These are phyloP conservation scores for Nadsonia fulvescens DNA, from an alignment of 805 yeast species.

Conservation along the genomic window DNA sequence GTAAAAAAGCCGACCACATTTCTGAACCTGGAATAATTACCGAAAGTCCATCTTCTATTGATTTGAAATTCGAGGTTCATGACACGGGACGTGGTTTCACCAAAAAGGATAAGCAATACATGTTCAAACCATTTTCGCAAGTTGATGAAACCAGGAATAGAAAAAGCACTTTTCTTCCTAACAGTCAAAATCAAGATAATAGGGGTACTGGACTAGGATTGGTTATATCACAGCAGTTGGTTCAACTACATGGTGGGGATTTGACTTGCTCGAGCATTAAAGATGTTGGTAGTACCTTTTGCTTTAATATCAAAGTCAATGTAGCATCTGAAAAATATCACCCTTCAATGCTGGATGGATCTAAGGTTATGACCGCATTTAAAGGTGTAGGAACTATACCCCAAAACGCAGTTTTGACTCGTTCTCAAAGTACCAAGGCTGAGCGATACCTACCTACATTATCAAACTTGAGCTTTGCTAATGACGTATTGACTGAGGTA, in stretches of 20 bases:
- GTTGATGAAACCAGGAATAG: constrained; percentile 10
- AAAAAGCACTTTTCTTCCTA: no score
- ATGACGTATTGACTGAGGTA: no score
- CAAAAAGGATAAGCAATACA: constrained; percentile 14
- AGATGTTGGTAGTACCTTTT: constrained; percentile 16
- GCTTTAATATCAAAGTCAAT: constrained; percentile 14
- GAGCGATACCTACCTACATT: no score
- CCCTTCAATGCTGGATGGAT: no score
- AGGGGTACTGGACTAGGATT: constrained; percentile 21
- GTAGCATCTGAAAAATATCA: constrained; percentile 14
- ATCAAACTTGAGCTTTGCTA: no score
- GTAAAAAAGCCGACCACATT: no score
- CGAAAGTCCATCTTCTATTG: constrained; percentile 7
- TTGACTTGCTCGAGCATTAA: constrained; percentile 16
- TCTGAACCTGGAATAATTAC: constrained; percentile 4
- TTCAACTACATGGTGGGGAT: constrained; percentile 18
- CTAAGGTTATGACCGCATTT: no score
- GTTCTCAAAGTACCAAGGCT: no score
- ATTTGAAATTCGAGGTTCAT: constrained; percentile 16
- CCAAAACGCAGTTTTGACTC: no score
- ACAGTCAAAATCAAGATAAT: no score
- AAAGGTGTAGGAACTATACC: no score
- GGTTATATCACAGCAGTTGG: constrained; percentile 19
- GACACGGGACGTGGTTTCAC: constrained; percentile 21
- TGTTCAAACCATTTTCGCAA: constrained; percentile 21